Evolutionary conservation across 805 yeast genomes (phyloP), one percentile per base, ranked within the genome.

Genomic region (Candida nanaspora): DNA sequence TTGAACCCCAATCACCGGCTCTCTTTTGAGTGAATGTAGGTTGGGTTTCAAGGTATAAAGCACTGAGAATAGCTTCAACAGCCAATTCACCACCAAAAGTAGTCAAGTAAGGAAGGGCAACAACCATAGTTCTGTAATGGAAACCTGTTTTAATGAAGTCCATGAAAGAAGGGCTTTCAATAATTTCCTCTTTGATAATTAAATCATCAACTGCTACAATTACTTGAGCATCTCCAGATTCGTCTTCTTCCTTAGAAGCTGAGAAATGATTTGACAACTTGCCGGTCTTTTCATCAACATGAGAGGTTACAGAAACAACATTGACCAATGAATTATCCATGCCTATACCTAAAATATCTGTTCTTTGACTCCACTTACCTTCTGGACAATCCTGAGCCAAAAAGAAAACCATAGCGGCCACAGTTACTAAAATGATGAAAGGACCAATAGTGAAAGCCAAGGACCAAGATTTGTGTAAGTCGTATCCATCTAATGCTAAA

Each of bases 381-480:
- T 55, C 61, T 9, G 67, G 67, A 41, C 64, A 61, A 42, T 62
- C 67, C 19, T 47, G 50, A 1, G 64, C 65, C 40, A 60, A 48
- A 3, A 57, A 14, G 2, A 56, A 34, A 22, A 47, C 46, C 20
- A 51, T 11, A 11, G 38, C 22, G 2, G 63, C 64, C 14, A 61
- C 59, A 36, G 50, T 42, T 21, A 56, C 18, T 36, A 61, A 46
- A 20, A 62, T 54, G 19, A 59, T 27, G 34, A 62, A 48, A 3
- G 67, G 67, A 22, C 64, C 63, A 37, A 59, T 46, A 16, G 48
- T 46, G 41, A 58, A 58, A 6, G 62, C 43, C 14, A 46, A 48
- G 4, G 48, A 45, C 63, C 63, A 58, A n/a, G 57, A 46, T 16
- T 51, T 40, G 30, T 55, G 59, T 6, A 39, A 20, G 14, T 48